These are phyloP conservation scores for Oryza coarctata DNA, from an alignment of 176 grass and related monocot genomes.

Conservation along the genomic window DNA sequence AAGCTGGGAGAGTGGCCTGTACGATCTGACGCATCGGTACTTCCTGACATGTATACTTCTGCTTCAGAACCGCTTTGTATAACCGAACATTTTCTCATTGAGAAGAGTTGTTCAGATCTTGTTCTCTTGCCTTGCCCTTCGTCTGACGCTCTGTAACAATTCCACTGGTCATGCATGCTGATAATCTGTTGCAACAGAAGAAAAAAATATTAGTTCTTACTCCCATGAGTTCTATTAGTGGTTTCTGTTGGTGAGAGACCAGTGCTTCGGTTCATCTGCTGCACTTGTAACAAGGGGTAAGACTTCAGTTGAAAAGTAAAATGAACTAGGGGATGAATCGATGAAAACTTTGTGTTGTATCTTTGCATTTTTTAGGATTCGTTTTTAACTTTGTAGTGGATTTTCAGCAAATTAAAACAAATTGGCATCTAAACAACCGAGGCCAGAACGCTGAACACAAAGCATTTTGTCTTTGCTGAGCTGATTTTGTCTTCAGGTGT, in stretches of 20 bases:
- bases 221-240: not conserved
- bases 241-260: not conserved
- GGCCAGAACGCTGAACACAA: not conserved
- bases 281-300: no score
- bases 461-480: not conserved
- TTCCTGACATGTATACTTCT: conserved; percentile 52
- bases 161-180: conserved; percentile 84
- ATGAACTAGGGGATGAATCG: not conserved
- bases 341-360: not conserved
- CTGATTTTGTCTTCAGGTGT: not conserved
- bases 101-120: conserved; percentile 42
- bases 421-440: not conserved
- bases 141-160: conserved; percentile 52
- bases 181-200: conserved; percentile 45
- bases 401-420: not conserved
- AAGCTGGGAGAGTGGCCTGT: conserved; percentile 34
- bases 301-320: not conserved
- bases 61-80: conserved; percentile 38
- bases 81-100: conserved; percentile 41
- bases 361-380: not conserved
- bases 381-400: not conserved
- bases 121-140: conserved; percentile 13
- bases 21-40: not conserved
- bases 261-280: not conserved
- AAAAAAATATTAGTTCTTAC: not conserved